Conservation (phyloP, 441 rosid species). For the Croton setiger region DNA sequence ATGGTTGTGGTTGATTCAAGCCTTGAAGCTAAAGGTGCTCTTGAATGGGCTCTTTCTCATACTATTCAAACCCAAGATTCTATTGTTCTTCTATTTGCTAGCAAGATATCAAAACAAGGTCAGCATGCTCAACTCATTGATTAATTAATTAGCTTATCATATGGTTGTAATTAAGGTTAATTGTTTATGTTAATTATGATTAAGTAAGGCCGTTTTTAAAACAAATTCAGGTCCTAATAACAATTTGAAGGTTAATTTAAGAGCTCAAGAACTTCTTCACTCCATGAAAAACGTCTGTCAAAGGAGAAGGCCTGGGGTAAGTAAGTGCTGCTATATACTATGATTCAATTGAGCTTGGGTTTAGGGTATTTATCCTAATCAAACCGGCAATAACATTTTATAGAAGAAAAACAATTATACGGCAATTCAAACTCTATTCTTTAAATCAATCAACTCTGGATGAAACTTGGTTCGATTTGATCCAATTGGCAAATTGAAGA, state of each 20-base stretch:
- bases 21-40: slow-evolving; percentile 68
- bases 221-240: slow-evolving; percentile 27
- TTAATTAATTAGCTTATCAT: not conserved
- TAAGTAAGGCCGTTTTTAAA: no score
- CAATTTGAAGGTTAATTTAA: slow-evolving; percentile 38
- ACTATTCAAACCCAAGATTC: slow-evolving; percentile 62
- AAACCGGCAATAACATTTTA: no score
- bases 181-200: not conserved
- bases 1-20: slow-evolving; percentile 87
- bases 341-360: not conserved
- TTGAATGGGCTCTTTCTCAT: slow-evolving; percentile 83
- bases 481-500: no score
- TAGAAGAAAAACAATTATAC: no score
- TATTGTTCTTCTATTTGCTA: slow-evolving; percentile 54
- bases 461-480: no score
- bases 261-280: slow-evolving; percentile 54
- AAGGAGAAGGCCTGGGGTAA: slow-evolving; percentile 68
- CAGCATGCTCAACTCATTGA: not conserved
- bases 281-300: slow-evolving; percentile 62
- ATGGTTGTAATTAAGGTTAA: no score
- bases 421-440: no score
- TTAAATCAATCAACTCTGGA: no score
- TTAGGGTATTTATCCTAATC: not conserved
- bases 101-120: slow-evolving; percentile 41
- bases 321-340: slow-evolving; percentile 11